These are phyloP conservation scores for Penicillium herquei DNA, from an alignment of 495 filamentous ascomycete genomes.

Conservation along the genomic window DNA sequence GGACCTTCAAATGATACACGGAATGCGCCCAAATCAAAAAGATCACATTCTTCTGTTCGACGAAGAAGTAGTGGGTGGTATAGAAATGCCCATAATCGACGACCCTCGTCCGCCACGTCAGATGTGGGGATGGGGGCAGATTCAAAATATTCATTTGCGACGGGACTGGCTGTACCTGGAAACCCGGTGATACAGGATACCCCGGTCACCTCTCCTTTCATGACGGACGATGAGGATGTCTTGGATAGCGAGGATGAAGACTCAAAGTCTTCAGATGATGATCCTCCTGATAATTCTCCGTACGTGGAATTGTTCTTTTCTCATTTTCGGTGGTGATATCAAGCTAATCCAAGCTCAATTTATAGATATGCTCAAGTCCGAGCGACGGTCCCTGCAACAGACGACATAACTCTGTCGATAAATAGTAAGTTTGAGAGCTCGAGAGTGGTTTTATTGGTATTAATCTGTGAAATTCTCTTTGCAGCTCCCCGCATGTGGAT, in stretches of 20 bases:
- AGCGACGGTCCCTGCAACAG: conserved; percentile 70
- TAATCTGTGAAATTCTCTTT: background rate
- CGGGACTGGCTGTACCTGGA: conserved; percentile 24
- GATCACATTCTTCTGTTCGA: conserved; percentile 16
- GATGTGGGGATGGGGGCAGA: conserved; percentile 30
- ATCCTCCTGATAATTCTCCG: conserved; percentile 35
- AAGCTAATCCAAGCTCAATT: background rate
- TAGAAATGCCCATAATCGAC: conserved; percentile 14
- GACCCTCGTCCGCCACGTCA: conserved; percentile 24
- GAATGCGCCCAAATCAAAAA: conserved; percentile 7
- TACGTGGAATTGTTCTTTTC: conserved; percentile 1
- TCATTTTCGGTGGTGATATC: background rate
- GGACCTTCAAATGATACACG: conserved; percentile 17
- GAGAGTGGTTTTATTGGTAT: background rate
- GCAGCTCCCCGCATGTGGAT: conserved; percentile 78
- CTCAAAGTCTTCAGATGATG: conserved; percentile 21
- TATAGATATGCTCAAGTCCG: conserved; percentile 64
- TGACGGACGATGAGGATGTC: conserved; percentile 24
- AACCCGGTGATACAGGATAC: conserved; percentile 23
- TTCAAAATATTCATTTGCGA: conserved; percentile 31
- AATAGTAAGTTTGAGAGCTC: conserved; percentile 46
- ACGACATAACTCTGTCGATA: conserved; percentile 71
- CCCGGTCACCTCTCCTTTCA: conserved; percentile 16
- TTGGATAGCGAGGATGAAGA: conserved; percentile 25
- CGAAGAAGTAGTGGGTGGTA: conserved; percentile 20